Evolutionary conservation across 2,329 filamentous ascomycete genomes (phyloP).

Genomic region (Botryotinia globosa): DNA sequence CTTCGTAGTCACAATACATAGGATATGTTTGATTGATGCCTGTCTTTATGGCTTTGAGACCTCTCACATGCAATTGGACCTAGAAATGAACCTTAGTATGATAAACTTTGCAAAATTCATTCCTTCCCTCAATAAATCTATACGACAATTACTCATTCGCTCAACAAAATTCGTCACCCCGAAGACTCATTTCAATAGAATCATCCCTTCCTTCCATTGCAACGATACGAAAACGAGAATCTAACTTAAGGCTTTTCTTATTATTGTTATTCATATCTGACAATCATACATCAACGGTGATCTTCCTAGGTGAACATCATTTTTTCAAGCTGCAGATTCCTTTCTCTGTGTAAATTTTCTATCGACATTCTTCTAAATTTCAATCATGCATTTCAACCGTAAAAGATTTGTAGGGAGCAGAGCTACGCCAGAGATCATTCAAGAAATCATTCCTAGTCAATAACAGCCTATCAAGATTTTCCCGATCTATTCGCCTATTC

Average conservation of each 20-base stretch:
- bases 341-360: neutral
- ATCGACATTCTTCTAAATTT: neutral
- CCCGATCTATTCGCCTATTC: neutral
- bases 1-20: neutral
- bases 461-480: neutral
- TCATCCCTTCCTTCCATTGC: neutral
- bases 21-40: fast-evolving
- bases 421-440: fast-evolving
- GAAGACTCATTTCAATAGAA: neutral
- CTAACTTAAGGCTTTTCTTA: too few species aligned
- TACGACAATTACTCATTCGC: neutral
- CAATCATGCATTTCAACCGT: neutral
- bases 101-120: fast-evolving
- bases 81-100: neutral
- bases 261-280: fast-evolving
- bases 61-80: too few species aligned
- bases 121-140: neutral
- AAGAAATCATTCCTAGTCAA: neutral
- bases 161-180: neutral
- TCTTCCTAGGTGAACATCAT: fast-evolving
- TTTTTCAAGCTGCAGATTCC: neutral
- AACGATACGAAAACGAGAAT: neutral
- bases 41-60: too few species aligned
- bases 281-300: neutral
- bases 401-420: neutral